Base-by-base conservation (phyloP, 176 grass and related monocot genomes). In the Zea mays region DNA sequence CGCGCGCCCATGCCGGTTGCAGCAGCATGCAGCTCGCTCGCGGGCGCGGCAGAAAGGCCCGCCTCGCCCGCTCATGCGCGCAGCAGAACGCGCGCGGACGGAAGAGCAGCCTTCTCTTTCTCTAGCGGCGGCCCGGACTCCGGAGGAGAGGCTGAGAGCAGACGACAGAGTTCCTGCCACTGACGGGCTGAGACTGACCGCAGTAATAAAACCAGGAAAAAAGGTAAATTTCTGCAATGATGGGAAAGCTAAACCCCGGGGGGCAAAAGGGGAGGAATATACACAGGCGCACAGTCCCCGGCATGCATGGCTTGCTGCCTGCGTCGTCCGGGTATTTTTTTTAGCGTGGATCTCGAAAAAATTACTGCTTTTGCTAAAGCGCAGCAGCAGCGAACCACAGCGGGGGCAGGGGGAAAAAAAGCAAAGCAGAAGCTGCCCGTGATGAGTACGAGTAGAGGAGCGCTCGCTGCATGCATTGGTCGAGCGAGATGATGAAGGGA, bases 291-390 rank as follows among this genome's bases (percentile, higher is more conserved):
- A 76, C 86, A 76, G 81, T 80, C 58, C 77, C 77, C 81, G 71
- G 80, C 85, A 78, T 50, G 81, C 70, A 68, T 83, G 86, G 71
- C 40, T 72, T 72, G 69, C 76, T 78, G 78, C 78, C 27, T 27
- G 27, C 27, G 27, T 27, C 27, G 19, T 7, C 56, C 69, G 10
- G 27, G 27, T 27, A 27, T 27, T 27, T 39, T 78, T 79, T 88
- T 93, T 65, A 90, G 91, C 91, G 91, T 83, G 79, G 91, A 93
- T 93, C 91, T 93, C 91, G 86, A 93, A 83, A 84, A 88, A 88
- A 83, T 79, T 90, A 81, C 88, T 86, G 85, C 86, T 88, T 90
- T 89, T 34, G 82, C 87, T 66, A 85, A 89, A 89, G 87, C 70
- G 2, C 68, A 43, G 7, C 68, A 52, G 7, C 75, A 17, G 63